Percentiles rank a stretch among this genome's conserved stretches.
Conservation (phyloP, 2,329 filamentous ascomycete species). For the Colletotrichum tropicale region DNA sequence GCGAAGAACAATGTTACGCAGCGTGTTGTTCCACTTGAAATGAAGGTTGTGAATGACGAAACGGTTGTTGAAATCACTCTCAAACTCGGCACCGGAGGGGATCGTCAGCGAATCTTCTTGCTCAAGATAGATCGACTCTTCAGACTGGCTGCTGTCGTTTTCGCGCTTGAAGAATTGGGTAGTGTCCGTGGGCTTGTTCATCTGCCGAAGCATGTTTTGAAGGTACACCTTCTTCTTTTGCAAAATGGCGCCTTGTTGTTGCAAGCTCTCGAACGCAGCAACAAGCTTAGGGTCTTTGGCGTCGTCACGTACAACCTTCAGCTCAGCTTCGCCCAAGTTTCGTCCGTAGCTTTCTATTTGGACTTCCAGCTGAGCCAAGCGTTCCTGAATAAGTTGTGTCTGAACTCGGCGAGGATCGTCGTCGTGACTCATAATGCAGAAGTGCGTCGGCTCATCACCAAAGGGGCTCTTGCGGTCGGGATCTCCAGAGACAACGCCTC, state of each 20-base stretch:
- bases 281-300: slow-evolving; percentile 54
- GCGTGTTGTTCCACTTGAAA: slow-evolving; percentile 96
- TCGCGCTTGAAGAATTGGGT: slow-evolving; percentile 27
- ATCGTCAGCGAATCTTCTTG: slow-evolving; percentile 65
- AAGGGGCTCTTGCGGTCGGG: slow-evolving; percentile 86
- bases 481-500: slow-evolving; percentile 78
- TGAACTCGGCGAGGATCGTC: slow-evolving; percentile 91
- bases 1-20: slow-evolving; percentile 94
- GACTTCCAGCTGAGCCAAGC: slow-evolving; percentile 76
- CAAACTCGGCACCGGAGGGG: slow-evolving; percentile 77
- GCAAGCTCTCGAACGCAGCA: slow-evolving; percentile 65
- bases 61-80: slow-evolving; percentile 95
- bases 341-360: slow-evolving; percentile 80
- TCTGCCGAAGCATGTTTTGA: slow-evolving; percentile 61
- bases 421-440: slow-evolving; percentile 91
- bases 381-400: slow-evolving; percentile 80
- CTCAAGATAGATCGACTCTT: slow-evolving; percentile 53
- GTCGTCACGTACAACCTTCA: slow-evolving; percentile 62
- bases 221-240: slow-evolving; percentile 63
- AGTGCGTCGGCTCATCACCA: slow-evolving; percentile 90
- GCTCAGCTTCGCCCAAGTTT: slow-evolving; percentile 76
- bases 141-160: slow-evolving; percentile 27
- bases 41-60: slow-evolving; percentile 99
- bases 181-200: slow-evolving; percentile 37
- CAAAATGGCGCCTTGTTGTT: slow-evolving; percentile 59